Evolutionary conservation across 306 rosid genomes (phyloP).

Genomic region (Pachyrhizus erosus): DNA sequence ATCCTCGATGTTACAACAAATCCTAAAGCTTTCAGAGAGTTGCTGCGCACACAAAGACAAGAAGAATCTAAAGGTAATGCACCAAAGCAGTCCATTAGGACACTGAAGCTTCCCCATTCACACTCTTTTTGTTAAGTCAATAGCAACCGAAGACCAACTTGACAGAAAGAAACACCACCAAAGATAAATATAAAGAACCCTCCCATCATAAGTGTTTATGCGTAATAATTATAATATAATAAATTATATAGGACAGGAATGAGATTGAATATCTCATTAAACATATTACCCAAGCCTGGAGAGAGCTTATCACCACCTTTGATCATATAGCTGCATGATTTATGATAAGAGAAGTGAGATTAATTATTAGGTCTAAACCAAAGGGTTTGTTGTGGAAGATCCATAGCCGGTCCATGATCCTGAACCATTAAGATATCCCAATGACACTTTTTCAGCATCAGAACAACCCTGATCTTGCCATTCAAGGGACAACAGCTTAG

Average conservation of each 20-base stretch:
- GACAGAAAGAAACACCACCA: conserved; percentile 30
- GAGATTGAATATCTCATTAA: conserved; percentile 24
- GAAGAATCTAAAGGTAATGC: conserved; percentile 42
- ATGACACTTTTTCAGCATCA: conserved; percentile 70
- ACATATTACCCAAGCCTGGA: conserved; percentile 32
- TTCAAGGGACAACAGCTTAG: conserved; percentile 78
- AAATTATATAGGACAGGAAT: background rate
- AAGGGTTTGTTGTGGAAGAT: conserved; percentile 69
- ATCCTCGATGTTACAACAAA: conserved; percentile 66
- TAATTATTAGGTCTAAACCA: conserved; percentile 49
- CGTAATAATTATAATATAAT: conserved; percentile 26
- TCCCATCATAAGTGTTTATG: conserved; percentile 34
- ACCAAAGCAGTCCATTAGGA: conserved; percentile 58
- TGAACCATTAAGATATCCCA: conserved; percentile 66
- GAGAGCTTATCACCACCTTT: background rate
- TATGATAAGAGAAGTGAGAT: background rate
- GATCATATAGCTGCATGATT: background rate
- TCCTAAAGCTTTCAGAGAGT: conserved; percentile 51
- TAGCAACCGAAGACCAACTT: conserved; percentile 36
- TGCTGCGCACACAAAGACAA: conserved; percentile 50
- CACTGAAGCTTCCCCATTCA: conserved; percentile 63
- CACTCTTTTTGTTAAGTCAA: conserved; percentile 54
- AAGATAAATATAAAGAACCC: conserved; percentile 20
- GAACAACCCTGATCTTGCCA: conserved; percentile 93
- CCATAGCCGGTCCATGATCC: conserved; percentile 79